Percentiles rank a stretch among this genome's conserved stretches.
These are phyloP conservation scores for Petunia secreta DNA, from an alignment of 257 asterid genomes.

Conservation along the genomic window DNA sequence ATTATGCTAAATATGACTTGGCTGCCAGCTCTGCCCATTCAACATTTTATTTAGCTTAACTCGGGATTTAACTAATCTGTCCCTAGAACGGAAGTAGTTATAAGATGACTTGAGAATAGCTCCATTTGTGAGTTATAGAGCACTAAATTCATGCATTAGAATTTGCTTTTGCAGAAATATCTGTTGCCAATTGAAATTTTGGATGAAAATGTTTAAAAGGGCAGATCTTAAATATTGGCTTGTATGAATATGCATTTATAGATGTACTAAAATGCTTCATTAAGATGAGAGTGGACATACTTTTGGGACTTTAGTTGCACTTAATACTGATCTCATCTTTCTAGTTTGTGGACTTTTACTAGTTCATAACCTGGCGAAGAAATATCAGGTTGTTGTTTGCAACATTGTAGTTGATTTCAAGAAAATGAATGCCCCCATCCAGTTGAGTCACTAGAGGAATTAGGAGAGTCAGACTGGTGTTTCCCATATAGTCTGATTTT, in stretches of 20 bases:
- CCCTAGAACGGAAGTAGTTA: not conserved
- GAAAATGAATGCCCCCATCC: not conserved
- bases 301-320: not conserved
- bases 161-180: not conserved
- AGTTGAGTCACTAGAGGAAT: not conserved
- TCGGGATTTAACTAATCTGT: not conserved
- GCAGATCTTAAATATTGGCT: not conserved
- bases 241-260: not conserved
- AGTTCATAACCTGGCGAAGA: not conserved
- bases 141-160: not conserved
- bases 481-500: not conserved
- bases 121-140: constrained; percentile 16
- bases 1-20: constrained; percentile 16
- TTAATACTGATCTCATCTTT: not conserved
- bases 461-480: not conserved
- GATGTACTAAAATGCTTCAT: not conserved
- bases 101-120: not conserved
- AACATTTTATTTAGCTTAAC: constrained; percentile 13
- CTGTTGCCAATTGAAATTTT: constrained; percentile 8
- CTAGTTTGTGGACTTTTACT: not conserved
- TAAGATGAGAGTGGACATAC: not conserved
- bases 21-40: constrained; percentile 20
- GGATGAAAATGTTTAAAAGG: not conserved
- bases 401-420: not conserved
- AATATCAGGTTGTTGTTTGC: not conserved